These are phyloP conservation scores for Ceratocystis smalleyi DNA, from an alignment of 2,329 filamentous ascomycete species.

Conservation along the genomic window DNA sequence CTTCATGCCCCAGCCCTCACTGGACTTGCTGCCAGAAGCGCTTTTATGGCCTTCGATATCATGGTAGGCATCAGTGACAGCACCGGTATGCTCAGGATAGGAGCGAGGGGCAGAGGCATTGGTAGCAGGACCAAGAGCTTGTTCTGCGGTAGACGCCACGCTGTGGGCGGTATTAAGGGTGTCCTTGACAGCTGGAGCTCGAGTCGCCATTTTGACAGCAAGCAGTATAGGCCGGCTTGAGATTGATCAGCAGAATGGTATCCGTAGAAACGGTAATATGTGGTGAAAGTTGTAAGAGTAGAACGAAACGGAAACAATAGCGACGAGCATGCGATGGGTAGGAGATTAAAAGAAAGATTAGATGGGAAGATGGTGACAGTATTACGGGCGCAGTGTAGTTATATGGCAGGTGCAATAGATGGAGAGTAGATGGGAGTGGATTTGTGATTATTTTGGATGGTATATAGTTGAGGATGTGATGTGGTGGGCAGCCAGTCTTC, in stretches of 20 bases:
- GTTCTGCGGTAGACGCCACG: background rate
- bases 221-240: background rate
- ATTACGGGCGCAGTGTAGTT: background rate
- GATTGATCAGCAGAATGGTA: background rate
- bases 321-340: too few relatives aligned
- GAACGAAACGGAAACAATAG: background rate
- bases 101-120: slow-evolving; percentile 1
- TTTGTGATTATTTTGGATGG: background rate
- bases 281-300: background rate
- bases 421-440: background rate
- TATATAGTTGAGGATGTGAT: background rate
- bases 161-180: slow-evolving; percentile 4
- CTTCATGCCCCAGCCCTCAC: background rate
- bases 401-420: background rate
- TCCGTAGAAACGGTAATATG: background rate
- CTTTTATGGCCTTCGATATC: slow-evolving; percentile 4
- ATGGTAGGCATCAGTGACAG: slow-evolving; percentile 6
- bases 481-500: slow-evolving; percentile 5
- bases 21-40: slow-evolving; percentile 3
- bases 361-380: background rate
- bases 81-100: slow-evolving; percentile 5
- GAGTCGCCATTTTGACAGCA: background rate
- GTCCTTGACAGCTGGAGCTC: slow-evolving; percentile 7
- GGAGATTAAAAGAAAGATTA: background rate
- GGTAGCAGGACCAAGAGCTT: background rate